phyloP scores from a whole-genome alignment of 371 early-diverging fungal species.

The Mucor lusitanicus region DNA sequence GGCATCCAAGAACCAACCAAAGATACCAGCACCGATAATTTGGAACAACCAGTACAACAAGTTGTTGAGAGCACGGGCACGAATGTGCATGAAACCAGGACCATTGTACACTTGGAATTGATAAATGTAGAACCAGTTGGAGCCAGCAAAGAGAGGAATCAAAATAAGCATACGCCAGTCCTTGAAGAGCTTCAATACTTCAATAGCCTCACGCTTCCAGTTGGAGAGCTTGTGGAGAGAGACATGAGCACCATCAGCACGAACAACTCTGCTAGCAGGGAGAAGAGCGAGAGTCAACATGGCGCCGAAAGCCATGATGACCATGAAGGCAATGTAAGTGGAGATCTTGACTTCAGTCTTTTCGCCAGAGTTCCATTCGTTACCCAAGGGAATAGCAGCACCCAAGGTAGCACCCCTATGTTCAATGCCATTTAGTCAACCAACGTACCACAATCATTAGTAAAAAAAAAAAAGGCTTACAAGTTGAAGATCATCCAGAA shows the following conservation, averaged over 20 bases:
- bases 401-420: constrained; percentile 19
- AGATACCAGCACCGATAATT: constrained; percentile 62
- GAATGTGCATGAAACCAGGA: constrained; percentile 50
- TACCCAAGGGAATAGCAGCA: constrained; percentile 22
- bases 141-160: constrained; percentile 68
- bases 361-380: constrained; percentile 40
- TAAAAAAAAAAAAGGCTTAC: constrained; percentile 2
- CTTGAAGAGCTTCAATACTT: constrained; percentile 61
- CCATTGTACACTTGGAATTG: constrained; percentile 47
- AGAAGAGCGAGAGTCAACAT: constrained; percentile 55
- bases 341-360: constrained; percentile 33
- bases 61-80: constrained; percentile 68
- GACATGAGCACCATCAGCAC: constrained; percentile 65
- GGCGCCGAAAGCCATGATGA: constrained; percentile 64
- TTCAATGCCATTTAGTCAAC: neutral
- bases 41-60: constrained; percentile 71
- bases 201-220: constrained; percentile 50
- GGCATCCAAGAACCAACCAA: constrained; percentile 60
- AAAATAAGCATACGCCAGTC: constrained; percentile 67
- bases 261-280: constrained; percentile 61
- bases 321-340: constrained; percentile 69
- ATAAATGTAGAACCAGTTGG: constrained; percentile 80
- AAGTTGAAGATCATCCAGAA: constrained; percentile 83
- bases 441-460: neutral
- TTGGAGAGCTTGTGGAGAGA: constrained; percentile 56